Conservation (phyloP, 164 flowering plant genomes). For the Magnolia changhungtana region DNA sequence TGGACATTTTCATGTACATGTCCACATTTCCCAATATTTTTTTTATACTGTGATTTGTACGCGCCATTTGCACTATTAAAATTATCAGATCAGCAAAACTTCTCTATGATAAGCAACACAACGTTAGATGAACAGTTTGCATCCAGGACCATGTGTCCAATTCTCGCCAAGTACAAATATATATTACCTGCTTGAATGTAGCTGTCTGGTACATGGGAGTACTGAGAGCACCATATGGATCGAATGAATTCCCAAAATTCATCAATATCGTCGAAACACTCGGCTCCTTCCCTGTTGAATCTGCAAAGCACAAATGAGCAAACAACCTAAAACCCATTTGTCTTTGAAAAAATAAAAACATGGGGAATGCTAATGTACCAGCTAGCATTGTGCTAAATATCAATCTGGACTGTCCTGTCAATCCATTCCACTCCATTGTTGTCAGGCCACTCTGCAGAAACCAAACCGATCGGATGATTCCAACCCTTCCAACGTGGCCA, state of each 20-base stretch:
- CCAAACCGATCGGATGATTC: not conserved
- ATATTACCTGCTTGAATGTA: conserved; percentile 88
- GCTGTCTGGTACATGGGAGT: conserved; percentile 95
- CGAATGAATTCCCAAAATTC: conserved; percentile 70
- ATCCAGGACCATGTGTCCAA: no score
- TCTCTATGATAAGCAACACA: no score
- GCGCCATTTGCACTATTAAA: no score
- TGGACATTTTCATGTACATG: no score
- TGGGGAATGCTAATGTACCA: not conserved
- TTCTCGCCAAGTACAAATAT: not conserved
- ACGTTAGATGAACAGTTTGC: no score
- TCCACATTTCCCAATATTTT: no score
- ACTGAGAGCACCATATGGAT: conserved; percentile 81
- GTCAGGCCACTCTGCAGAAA: not conserved
- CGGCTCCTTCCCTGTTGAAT: conserved; percentile 47
- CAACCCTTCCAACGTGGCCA: not conserved
- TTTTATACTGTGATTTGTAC: no score
- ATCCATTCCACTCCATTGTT: not conserved
- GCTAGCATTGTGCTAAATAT: not conserved
- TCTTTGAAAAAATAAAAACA: not conserved
- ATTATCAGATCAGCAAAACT: no score
- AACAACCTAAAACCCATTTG: not conserved
- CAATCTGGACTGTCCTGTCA: not conserved
- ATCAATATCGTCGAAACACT: conserved; percentile 78
- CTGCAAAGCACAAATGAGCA: conserved; percentile 21